Evolutionary conservation across 139 green algal genomes (phyloP).

Genomic region (Tetraselmis chui): DNA sequence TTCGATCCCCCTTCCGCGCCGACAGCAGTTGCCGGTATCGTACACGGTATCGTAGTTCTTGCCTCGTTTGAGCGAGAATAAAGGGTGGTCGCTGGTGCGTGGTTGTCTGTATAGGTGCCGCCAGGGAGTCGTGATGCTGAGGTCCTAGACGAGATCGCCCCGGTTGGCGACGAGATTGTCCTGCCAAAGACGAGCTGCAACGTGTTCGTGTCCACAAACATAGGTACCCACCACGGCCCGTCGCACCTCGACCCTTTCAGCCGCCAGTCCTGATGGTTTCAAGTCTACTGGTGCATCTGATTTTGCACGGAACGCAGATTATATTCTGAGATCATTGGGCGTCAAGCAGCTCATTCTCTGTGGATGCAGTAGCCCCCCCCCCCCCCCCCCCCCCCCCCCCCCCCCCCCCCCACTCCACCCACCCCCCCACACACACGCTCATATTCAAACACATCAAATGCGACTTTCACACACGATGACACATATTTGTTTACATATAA

Average conservation of each 20-base stretch:
- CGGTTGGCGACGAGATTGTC: constrained; percentile 51
- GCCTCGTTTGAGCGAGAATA: too few species aligned
- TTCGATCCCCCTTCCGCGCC: constrained; percentile 52
- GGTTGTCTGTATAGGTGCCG: neutral
- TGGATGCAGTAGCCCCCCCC: constrained; percentile 21
- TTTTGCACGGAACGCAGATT: neutral
- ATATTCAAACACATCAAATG: too few species aligned
- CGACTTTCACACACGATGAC: too few species aligned
- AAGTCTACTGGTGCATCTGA: neutral
- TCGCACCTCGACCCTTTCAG: too few species aligned
- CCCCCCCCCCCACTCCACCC: too few species aligned
- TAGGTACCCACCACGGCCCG: too few species aligned
- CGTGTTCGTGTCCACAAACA: constrained; percentile 55
- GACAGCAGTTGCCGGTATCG: constrained; percentile 13
- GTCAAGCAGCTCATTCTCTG: constrained; percentile 42
- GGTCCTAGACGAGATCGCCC: constrained; percentile 41
- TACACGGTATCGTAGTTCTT: neutral
- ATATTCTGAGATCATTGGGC: constrained; percentile 35
- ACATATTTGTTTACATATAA: too few species aligned
- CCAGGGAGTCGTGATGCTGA: constrained; percentile 7
- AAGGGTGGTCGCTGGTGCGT: too few species aligned
- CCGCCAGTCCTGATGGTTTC: too few species aligned
- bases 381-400: too few species aligned
- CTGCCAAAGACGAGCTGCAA: constrained; percentile 54
- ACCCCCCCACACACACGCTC: too few species aligned